Evolutionary conservation across 768 basidiomycete genomes (phyloP).

Genomic region (Mycena indigotica): DNA sequence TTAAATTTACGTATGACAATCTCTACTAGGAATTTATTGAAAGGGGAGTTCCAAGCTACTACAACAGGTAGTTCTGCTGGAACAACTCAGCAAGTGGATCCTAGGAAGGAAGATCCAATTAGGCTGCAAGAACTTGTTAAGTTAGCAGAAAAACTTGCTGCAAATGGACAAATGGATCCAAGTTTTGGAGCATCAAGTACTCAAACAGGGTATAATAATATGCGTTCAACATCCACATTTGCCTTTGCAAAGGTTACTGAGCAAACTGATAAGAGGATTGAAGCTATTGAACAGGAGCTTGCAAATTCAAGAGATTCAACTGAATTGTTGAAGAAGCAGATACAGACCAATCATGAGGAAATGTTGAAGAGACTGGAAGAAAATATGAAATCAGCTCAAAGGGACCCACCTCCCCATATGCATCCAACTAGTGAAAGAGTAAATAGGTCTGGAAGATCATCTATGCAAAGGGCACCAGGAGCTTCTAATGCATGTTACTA

Average conservation of each 20-base stretch:
- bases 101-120: slow-evolving; percentile 10
- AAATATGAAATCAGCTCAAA: background rate
- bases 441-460: background rate
- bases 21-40: background rate
- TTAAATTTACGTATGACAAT: background rate
- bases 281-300: background rate
- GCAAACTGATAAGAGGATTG: background rate
- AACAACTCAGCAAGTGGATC: background rate
- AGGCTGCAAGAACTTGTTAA: slow-evolving; percentile 2
- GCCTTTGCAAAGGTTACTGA: background rate
- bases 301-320: background rate
- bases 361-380: background rate
- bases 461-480: background rate
- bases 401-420: background rate
- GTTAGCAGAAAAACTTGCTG: slow-evolving; percentile 6
- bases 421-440: background rate
- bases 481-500: background rate
- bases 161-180: background rate
- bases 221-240: background rate
- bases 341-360: background rate
- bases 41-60: background rate
- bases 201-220: background rate
- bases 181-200: background rate
- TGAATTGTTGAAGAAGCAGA: background rate
- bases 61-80: background rate